Conservation (phyloP, 805 yeast species). For the Yarrowia yakushimensis region DNA sequence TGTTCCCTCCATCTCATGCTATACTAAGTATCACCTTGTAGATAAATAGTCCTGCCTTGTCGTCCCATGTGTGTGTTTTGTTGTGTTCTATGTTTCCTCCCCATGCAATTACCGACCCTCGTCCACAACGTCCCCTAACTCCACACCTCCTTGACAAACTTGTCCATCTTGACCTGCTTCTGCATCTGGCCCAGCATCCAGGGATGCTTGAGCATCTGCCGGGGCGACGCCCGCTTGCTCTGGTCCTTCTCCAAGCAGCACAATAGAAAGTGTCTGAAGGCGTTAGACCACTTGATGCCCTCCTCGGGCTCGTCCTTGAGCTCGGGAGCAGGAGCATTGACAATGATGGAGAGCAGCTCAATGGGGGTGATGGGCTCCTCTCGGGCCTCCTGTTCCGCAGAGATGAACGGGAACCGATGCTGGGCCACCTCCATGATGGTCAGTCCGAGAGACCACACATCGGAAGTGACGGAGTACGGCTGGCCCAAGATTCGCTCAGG, state of each 20-base stretch:
- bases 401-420: constrained; percentile 75
- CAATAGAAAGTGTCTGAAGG: constrained; percentile 77
- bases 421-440: constrained; percentile 90
- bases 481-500: constrained; percentile 96
- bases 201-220: constrained; percentile 90
- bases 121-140: constrained; percentile 29
- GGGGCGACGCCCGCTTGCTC: constrained; percentile 79
- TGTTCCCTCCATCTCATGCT: not conserved
- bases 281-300: constrained; percentile 74
- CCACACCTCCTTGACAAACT: constrained; percentile 76
- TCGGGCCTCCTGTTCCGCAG: constrained; percentile 43
- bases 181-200: constrained; percentile 80
- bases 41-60: not conserved
- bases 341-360: constrained; percentile 75
- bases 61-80: not conserved
- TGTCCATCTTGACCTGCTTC: constrained; percentile 77
- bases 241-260: constrained; percentile 80
- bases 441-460: constrained; percentile 94
- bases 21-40: not conserved
- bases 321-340: constrained; percentile 73
- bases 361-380: constrained; percentile 66
- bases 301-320: constrained; percentile 72
- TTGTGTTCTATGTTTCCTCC: not conserved
- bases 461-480: constrained; percentile 91
- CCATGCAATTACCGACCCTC: constrained; percentile 1